These are phyloP conservation scores for Dryadomyces sulphureus DNA, from an alignment of 2,329 filamentous ascomycete genomes.

Conservation along the genomic window DNA sequence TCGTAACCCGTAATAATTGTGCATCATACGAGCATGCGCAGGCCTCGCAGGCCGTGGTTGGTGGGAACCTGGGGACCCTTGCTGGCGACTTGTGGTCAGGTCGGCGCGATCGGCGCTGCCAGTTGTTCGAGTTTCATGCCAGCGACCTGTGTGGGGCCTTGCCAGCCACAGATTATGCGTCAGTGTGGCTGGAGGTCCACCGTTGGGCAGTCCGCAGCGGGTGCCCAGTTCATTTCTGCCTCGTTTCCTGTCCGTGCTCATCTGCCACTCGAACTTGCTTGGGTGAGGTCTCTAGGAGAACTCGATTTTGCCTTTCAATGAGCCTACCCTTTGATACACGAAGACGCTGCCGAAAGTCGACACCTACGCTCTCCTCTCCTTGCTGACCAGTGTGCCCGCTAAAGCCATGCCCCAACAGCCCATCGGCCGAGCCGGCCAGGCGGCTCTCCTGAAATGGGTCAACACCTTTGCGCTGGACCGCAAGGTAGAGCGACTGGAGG, in stretches of 20 bases:
- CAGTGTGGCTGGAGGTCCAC: neutral
- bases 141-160: neutral
- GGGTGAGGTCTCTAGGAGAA: neutral
- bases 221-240: neutral
- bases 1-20: no score
- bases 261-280: neutral
- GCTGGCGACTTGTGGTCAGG: neutral
- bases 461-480: conserved; percentile 29
- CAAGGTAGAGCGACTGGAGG: conserved; percentile 32
- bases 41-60: neutral
- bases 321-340: neutral
- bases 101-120: neutral
- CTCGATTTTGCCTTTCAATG: neutral
- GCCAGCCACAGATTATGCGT: neutral
- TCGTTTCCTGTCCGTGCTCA: neutral
- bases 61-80: neutral
- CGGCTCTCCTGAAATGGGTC: conserved; percentile 42
- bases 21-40: neutral
- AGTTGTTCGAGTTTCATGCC: neutral
- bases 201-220: neutral
- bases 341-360: neutral
- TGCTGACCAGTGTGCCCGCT: neutral
- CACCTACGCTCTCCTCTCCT: neutral
- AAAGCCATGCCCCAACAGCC: conserved; percentile 12
- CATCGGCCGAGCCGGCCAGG: conserved; percentile 29